Evolutionary conservation across 2,329 filamentous ascomycete genomes (phyloP), one percentile per base, ranked within the genome.

Genomic region (Leptographium wingfieldii): DNA sequence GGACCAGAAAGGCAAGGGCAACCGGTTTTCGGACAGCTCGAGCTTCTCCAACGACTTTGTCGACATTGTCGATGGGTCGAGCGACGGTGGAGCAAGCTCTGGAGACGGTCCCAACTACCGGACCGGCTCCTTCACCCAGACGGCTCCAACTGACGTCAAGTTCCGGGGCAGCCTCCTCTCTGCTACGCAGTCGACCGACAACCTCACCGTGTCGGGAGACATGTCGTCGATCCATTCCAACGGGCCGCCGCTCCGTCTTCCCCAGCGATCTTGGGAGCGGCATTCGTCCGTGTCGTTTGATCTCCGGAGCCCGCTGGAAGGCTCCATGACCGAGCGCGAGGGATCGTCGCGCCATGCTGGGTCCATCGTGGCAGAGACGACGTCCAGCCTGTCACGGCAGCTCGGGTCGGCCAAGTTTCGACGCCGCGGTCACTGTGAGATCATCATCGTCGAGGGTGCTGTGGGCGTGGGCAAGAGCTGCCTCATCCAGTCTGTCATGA

Each of bases 381-480:
- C 76, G 0, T 74, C 73, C 3, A 81, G 76, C 59, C 71, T 83
- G 43, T 81, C 80, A 2, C 75, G 79, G 43, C 79, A 82, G 62
- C 69, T 83, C 10, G 77, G 79, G 1, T 75, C 77, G 19, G 76
- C 78, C 62, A 86, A 85, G 66, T 84, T 84, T 61, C 75, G 80
- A 38, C 76, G 81, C 49, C 78, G 79, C 29, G 83, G 83, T 2
- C 83, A 85, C 58, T 86, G 83, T 65, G 84, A 86, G 66, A 77
- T 86, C 31, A 73, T 86, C 25, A 76, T 77, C 19, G 77, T 87
- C 58, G 80, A 84, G 64, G 84, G 84, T 35, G 75, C 79, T 14
- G 82, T 79, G 3, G 84, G 84, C 0, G 71, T 86, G n/a, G 84
- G 84, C 19, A 87, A 87, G 69, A 85, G 79, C 63, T 82, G 80